Evolutionary conservation across 2,329 filamentous ascomycete species (phyloP), one percentile per base, ranked within the genome.

Genomic region (Moelleriella libera): DNA sequence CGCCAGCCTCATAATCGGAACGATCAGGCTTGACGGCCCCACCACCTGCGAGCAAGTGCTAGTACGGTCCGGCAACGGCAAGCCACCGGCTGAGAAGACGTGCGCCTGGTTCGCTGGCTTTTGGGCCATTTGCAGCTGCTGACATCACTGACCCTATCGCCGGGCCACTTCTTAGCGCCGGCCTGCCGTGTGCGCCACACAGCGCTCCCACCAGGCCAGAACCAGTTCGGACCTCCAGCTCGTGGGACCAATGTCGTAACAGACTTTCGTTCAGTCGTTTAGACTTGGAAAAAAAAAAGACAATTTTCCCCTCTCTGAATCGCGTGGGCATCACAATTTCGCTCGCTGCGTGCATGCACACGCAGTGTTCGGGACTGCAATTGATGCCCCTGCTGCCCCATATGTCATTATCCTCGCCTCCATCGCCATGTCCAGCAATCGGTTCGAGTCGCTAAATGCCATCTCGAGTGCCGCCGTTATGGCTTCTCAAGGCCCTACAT

Each of bases 381-480:
- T 12, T 12, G 32, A 2, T 37, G 32, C 12, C 32, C 8, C 40
- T 41, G 40, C n/a, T 14, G 40, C 40, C n/a, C n/a, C 40, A 21
- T 7, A 41, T 41, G 40, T 41, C n/a, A 2, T 41, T 41, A n/a
- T 21, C 11, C 30, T 43, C n/a, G 47, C 53, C 9, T 7, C 9
- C 40, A 21, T 7, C 10, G 51, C 30, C 40, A 64, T 63, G 63
- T 54, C 61, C n/a, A 58, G 53, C 56, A 63, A 58, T 51, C 61
- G 52, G 40, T 63, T 63, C 48, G 51, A 53, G 40, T 54, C 59
- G 9, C 51, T 62, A 39, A 54, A 51, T 31, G 52, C 47, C 32
- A 43, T 39, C 31, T 46, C 44, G 30, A 32, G 29, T n/a, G 4
- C 47, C 11, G 51, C 51, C 45, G 32, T 37, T 12, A 55, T 51